These are phyloP conservation scores for Calonectria naviculata DNA, from an alignment of 2,329 filamentous ascomycete species.

Conservation along the genomic window DNA sequence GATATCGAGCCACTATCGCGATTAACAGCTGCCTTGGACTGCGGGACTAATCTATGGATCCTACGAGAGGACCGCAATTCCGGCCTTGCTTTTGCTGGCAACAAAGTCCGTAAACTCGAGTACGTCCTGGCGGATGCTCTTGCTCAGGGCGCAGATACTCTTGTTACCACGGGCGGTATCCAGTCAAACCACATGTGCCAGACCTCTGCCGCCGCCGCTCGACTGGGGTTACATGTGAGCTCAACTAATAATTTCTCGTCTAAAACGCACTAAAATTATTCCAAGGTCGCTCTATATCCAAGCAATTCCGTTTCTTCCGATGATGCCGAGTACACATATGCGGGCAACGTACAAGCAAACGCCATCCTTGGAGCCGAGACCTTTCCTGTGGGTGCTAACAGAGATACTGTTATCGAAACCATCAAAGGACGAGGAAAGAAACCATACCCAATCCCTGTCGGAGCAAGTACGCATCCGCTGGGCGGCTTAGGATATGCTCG, in stretches of 20 bases:
- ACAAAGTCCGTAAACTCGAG: neutral
- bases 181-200: neutral
- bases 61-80: neutral
- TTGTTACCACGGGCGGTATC: neutral
- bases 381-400: neutral
- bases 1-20: neutral
- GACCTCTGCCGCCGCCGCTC: neutral
- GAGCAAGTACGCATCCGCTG: neutral
- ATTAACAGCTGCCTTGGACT: neutral
- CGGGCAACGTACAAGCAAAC: neutral
- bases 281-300: neutral
- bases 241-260: too few species aligned
- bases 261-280: too few species aligned
- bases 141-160: neutral
- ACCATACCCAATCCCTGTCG: neutral
- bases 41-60: neutral
- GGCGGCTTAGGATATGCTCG: neutral
- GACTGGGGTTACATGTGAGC: neutral
- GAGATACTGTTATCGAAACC: neutral
- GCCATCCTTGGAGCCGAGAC: neutral
- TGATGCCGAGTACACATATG: neutral
- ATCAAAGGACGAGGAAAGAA: neutral
- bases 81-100: neutral
- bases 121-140: neutral
- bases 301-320: neutral